Evolutionary conservation across 2,329 filamentous ascomycete genomes (phyloP).

Genomic region (Fusarium subtropicale): DNA sequence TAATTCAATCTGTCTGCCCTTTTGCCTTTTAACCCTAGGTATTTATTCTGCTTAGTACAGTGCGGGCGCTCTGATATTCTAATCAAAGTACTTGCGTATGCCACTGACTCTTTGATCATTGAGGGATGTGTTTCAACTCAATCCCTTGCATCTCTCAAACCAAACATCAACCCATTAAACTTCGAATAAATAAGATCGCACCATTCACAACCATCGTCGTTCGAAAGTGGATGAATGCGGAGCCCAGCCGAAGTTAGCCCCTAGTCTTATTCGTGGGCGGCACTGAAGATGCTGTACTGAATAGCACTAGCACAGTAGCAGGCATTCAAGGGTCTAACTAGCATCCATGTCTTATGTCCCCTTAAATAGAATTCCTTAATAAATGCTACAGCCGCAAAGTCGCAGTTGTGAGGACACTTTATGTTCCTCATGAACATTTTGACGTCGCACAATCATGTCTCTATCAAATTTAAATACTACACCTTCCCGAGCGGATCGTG

Average conservation of each 20-base stretch:
- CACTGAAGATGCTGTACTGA: background rate
- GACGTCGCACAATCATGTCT: slow-evolving; percentile 39
- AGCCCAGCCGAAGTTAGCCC: slow-evolving; percentile 41
- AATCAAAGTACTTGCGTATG: background rate
- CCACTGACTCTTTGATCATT: background rate
- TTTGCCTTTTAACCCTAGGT: background rate
- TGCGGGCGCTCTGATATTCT: background rate
- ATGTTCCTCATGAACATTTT: slow-evolving; percentile 37
- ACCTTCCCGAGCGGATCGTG: slow-evolving; percentile 40
- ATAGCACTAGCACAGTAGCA: background rate
- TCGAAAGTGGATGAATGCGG: slow-evolving; percentile 24
- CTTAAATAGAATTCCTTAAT: slow-evolving; percentile 35
- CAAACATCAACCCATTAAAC: slow-evolving; percentile 7
- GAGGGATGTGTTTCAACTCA: background rate
- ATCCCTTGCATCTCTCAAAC: background rate
- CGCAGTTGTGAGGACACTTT: slow-evolving; percentile 21
- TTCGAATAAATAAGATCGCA: background rate
- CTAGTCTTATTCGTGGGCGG: slow-evolving; percentile 37
- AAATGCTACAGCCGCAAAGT: slow-evolving; percentile 21
- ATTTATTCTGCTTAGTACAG: background rate
- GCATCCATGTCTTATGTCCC: slow-evolving; percentile 36
- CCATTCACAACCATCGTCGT: slow-evolving; percentile 13
- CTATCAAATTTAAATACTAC: slow-evolving; percentile 40
- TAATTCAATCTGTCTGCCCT: background rate
- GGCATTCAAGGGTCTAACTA: slow-evolving; percentile 30